phyloP scores from a whole-genome alignment of 2,329 filamentous ascomycete species.

The Colletotrichum trifolii region DNA sequence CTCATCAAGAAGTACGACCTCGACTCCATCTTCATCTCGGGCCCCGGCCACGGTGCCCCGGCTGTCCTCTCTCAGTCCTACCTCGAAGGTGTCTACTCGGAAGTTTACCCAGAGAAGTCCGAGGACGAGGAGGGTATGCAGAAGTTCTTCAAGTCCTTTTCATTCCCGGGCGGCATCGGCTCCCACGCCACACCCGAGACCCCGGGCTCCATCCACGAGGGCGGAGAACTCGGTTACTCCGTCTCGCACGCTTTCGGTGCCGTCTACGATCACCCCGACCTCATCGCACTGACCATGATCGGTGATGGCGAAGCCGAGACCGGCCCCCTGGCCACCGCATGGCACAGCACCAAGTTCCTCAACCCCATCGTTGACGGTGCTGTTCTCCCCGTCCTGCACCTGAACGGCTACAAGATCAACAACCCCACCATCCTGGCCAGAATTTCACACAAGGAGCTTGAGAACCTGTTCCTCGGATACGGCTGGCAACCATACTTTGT shows the following conservation, averaged over 20 bases:
- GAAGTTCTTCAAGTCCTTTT: constrained; percentile 85
- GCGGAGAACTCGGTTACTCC: constrained; percentile 84
- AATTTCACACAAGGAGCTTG: constrained; percentile 79
- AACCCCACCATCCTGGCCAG: constrained; percentile 80
- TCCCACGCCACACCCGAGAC: constrained; percentile 84
- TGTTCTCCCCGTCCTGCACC: constrained; percentile 80
- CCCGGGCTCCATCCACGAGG: constrained; percentile 81
- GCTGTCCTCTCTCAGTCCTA: constrained; percentile 81
- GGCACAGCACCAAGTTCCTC: constrained; percentile 86
- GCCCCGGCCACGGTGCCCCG: constrained; percentile 82
- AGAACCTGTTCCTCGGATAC: constrained; percentile 76
- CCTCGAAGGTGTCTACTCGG: constrained; percentile 80
- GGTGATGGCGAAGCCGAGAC: constrained; percentile 87
- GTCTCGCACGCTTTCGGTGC: constrained; percentile 82
- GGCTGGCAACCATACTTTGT: constrained; percentile 86
- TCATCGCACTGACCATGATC: constrained; percentile 82
- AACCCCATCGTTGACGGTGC: constrained; percentile 83
- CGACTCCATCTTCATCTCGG: constrained; percentile 78
- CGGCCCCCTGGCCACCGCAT: constrained; percentile 80
- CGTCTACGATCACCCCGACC: constrained; percentile 79
- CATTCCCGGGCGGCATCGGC: constrained; percentile 82
- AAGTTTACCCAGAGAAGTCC: constrained; percentile 80
- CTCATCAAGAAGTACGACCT: constrained; percentile 84
- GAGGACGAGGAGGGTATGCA: constrained; percentile 76
- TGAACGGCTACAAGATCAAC: constrained; percentile 90